phyloP scores from a whole-genome alignment of 2,329 filamentous ascomycete genomes.

The Hymenotorrendiella dingleyae region DNA sequence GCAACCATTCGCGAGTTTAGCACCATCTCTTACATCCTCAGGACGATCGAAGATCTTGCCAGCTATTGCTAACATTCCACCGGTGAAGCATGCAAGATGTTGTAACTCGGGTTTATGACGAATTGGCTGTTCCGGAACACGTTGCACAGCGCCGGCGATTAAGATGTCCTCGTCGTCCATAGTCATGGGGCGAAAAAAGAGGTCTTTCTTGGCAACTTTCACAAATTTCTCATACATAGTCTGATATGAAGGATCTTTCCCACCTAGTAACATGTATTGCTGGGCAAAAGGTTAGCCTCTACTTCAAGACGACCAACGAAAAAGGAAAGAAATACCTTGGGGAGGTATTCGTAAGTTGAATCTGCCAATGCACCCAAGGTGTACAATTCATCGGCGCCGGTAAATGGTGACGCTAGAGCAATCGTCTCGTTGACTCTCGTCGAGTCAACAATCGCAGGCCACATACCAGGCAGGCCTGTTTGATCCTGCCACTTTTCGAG shows the following conservation, averaged over 20 bases:
- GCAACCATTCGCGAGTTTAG: constrained; percentile 56
- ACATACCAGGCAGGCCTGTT: constrained; percentile 57
- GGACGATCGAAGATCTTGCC: constrained; percentile 53
- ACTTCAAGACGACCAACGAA: constrained; percentile 40
- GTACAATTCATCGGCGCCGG: constrained; percentile 49
- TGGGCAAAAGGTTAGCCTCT: constrained; percentile 25
- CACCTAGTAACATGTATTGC: constrained; percentile 28
- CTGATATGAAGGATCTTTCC: constrained; percentile 15
- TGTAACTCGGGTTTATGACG: constrained; percentile 38
- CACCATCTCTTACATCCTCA: constrained; percentile 49
- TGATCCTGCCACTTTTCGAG: constrained; percentile 49
- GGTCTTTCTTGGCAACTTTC: constrained; percentile 38
- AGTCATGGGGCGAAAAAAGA: constrained; percentile 41
- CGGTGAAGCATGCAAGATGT: constrained; percentile 67
- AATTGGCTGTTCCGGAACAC: constrained; percentile 41
- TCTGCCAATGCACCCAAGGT: constrained; percentile 52
- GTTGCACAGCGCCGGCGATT: constrained; percentile 41
- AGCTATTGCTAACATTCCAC: constrained; percentile 65
- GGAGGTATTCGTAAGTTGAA: constrained; percentile 60
- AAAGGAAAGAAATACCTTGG: constrained; percentile 56
- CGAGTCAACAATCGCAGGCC: constrained; percentile 50
- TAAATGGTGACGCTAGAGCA: constrained; percentile 38
- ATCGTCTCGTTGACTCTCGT: constrained; percentile 32
- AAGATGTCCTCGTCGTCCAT: constrained; percentile 35
- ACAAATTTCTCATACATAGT: constrained; percentile 42